Evolutionary conservation across 2,329 filamentous ascomycete species (phyloP).

Genomic region (Talaromyces sp.): DNA sequence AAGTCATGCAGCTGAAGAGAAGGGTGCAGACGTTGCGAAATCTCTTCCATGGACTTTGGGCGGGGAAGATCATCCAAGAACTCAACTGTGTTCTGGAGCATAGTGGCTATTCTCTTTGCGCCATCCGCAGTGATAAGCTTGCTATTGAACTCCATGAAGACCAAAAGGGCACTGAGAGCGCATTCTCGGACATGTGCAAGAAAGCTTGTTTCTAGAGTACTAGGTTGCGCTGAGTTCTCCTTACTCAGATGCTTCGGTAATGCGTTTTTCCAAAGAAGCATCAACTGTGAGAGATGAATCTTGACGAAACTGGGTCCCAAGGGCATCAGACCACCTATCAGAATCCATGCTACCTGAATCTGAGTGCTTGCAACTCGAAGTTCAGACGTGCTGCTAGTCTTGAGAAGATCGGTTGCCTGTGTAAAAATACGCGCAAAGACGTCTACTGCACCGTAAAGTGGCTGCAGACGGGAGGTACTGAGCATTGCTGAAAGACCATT

Average conservation of each 20-base stretch:
- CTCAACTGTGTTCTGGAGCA: conserved; percentile 91
- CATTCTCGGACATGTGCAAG: conserved; percentile 94
- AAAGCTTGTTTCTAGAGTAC: conserved; percentile 86
- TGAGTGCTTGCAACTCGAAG: conserved; percentile 89
- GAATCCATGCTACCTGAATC: conserved; percentile 95
- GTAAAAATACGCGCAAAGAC: conserved; percentile 89
- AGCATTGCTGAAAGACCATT: conserved; percentile 89
- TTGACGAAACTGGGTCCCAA: conserved; percentile 98
- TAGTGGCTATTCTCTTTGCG: conserved; percentile 85
- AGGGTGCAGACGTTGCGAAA: conserved; percentile 78
- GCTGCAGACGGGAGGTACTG: conserved; percentile 84
- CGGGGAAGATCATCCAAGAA: conserved; percentile 84
- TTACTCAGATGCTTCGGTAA: conserved; percentile 91
- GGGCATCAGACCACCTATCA: conserved; percentile 95
- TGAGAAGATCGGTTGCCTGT: conserved; percentile 88
- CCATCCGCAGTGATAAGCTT: conserved; percentile 90
- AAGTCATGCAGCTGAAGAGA: conserved; percentile 87
- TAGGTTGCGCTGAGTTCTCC: conserved; percentile 83
- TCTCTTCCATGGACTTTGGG: conserved; percentile 84
- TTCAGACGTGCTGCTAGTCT: conserved; percentile 89
- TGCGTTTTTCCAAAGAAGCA: conserved; percentile 96
- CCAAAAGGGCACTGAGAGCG: conserved; percentile 84
- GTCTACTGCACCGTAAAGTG: conserved; percentile 91
- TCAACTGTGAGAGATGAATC: conserved; percentile 90
- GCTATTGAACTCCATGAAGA: conserved; percentile 92